A percentile compares a stretch with the other conserved stretches of the same genome.
Conservation (phyloP, 169 alveolate species). For the Toxoplasma gondii region DNA sequence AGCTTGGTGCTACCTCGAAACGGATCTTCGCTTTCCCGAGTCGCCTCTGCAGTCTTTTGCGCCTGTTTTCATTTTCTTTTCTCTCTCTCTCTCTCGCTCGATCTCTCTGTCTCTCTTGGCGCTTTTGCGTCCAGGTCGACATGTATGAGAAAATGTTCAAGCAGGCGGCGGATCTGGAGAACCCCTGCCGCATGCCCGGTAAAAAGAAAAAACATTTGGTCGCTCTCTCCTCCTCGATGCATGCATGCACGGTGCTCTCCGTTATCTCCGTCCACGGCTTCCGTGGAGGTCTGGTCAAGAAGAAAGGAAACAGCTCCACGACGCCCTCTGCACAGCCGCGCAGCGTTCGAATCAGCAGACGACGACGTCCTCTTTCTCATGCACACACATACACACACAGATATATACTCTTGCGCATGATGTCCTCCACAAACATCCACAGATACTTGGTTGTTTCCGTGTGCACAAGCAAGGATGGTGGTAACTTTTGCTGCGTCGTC, state of each 20-base stretch:
- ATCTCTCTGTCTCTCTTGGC: not conserved
- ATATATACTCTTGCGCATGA: no score
- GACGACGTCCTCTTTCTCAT: no score
- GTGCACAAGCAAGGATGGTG: no score
- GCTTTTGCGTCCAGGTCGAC: slow-evolving; percentile 75
- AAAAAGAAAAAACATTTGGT: not conserved
- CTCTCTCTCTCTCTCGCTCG: no score
- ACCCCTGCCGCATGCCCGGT: slow-evolving; percentile 82
- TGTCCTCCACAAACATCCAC: no score
- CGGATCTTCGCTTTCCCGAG: not conserved
- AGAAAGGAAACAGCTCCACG: no score
- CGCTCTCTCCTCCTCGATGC: not conserved
- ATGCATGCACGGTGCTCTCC: not conserved
- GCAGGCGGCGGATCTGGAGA: slow-evolving; percentile 82
- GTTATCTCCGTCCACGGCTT: not conserved
- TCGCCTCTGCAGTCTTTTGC: not conserved
- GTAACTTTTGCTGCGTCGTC: no score
- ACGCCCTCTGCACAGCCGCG: no score
- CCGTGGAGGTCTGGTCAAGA: not conserved
- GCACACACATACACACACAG: no score
- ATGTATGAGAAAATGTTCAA: slow-evolving; percentile 79
- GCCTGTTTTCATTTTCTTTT: not conserved
- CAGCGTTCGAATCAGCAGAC: no score
- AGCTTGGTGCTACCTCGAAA: no score
- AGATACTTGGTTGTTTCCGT: no score